Conservation (phyloP, 164 flowering plant genomes). For the Tetracentron sinense region DNA sequence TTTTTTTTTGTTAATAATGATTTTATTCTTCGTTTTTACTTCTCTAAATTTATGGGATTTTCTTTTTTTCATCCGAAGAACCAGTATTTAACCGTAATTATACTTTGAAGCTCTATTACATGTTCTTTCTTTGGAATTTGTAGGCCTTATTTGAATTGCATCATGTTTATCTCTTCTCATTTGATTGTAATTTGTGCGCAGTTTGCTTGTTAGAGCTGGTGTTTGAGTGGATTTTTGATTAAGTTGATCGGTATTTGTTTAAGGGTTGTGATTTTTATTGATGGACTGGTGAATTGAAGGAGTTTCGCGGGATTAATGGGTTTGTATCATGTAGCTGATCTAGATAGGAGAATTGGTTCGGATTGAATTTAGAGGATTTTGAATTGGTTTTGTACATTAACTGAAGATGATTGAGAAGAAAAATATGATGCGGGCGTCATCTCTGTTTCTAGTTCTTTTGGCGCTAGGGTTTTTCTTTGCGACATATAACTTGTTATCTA, state of each 20-base stretch:
- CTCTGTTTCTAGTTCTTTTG: constrained; percentile 40
- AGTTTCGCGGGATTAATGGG: not conserved
- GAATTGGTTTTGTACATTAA: not conserved
- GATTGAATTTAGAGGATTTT: no score
- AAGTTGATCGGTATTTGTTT: not conserved
- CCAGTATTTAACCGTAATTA: no score
- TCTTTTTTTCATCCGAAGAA: no score
- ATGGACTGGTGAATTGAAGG: not conserved
- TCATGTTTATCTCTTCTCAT: not conserved
- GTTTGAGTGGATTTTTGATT: not conserved
- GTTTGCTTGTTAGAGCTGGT: constrained; percentile 3
- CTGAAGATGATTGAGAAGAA: constrained; percentile 41
- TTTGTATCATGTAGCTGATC: not conserved
- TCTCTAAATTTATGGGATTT: not conserved
- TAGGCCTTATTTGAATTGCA: not conserved
- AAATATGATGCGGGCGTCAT: constrained; percentile 43
- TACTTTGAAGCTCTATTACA: not conserved
- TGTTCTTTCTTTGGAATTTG: not conserved
- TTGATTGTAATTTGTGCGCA: constrained; percentile 2
- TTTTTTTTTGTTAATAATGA: not conserved
- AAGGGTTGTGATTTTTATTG: not conserved
- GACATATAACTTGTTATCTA: constrained; percentile 54
- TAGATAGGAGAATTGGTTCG: constrained; percentile 6
- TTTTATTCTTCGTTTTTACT: not conserved
- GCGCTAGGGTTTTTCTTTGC: constrained; percentile 52